phyloP scores from a whole-genome alignment of 257 asterid genomes.

The Nemophila menziesii region DNA sequence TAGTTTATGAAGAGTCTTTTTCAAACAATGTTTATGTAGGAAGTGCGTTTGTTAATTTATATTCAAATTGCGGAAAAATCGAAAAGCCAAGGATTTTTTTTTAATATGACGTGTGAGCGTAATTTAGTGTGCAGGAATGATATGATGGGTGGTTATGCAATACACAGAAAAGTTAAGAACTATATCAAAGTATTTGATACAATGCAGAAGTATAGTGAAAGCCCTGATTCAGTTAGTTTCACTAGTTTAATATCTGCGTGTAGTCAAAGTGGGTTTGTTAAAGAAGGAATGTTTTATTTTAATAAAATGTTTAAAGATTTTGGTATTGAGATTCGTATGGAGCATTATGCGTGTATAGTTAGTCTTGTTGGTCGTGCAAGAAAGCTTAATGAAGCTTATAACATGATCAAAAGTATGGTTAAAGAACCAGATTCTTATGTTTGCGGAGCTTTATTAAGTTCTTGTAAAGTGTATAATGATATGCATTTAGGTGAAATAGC shows the following conservation, averaged over 20 bases:
- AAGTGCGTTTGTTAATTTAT: too few species aligned
- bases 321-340: slow-evolving; percentile 34
- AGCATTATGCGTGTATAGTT: slow-evolving; percentile 79
- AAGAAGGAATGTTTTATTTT: slow-evolving; percentile 58
- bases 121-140: slow-evolving; percentile 86
- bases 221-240: too few species aligned
- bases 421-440: slow-evolving; percentile 69
- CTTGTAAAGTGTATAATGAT: slow-evolving; percentile 55
- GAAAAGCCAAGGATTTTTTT: slow-evolving; percentile 34
- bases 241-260: slow-evolving; percentile 90
- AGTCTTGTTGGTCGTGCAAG: slow-evolving; percentile 75
- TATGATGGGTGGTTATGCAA: slow-evolving; percentile 70
- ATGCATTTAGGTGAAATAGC: slow-evolving; percentile 75
- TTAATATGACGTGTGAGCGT: too few species aligned
- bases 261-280: slow-evolving; percentile 74
- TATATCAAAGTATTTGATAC: slow-evolving; percentile 34
- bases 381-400: slow-evolving; percentile 54
- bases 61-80: slow-evolving; percentile 73
- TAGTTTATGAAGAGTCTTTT: slow-evolving; percentile 43
- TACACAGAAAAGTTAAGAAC: slow-evolving; percentile 64
- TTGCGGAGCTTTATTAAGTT: slow-evolving; percentile 87
- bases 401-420: slow-evolving; percentile 58
- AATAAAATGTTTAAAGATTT: slow-evolving; percentile 53
- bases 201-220: slow-evolving; percentile 54
- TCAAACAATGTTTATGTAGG: too few species aligned